These are phyloP conservation scores for Pichia thaimueangensis DNA, from an alignment of 805 yeast species.

Conservation along the genomic window DNA sequence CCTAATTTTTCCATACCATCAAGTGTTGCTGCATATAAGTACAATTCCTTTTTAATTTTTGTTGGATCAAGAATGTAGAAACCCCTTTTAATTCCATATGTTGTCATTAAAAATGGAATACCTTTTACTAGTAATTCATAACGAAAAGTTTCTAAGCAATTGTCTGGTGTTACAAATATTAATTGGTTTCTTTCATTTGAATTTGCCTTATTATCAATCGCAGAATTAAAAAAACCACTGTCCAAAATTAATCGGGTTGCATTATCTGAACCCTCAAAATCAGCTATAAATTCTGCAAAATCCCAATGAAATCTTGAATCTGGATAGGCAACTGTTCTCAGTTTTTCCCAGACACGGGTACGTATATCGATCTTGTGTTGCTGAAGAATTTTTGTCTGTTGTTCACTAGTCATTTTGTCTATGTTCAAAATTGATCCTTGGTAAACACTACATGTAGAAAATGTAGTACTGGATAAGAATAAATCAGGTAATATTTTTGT, in stretches of 20 bases:
- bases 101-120: constrained; percentile 25
- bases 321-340: constrained; percentile 27
- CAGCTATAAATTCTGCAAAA: constrained; percentile 30
- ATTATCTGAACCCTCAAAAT: constrained; percentile 24
- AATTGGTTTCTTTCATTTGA: constrained; percentile 3
- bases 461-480: too few species aligned
- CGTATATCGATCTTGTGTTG: constrained; percentile 24
- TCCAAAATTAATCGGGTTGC: constrained; percentile 18
- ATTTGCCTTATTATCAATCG: not conserved
- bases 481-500: too few species aligned
- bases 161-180: constrained; percentile 28
- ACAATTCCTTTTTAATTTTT: constrained; percentile 17
- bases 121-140: constrained; percentile 21
- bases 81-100: constrained; percentile 27
- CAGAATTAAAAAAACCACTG: constrained; percentile 1
- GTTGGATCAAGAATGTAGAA: constrained; percentile 24
- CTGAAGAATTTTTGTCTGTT: constrained; percentile 11
- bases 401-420: too few species aligned
- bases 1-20: constrained; percentile 28
- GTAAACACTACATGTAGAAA: too few species aligned
- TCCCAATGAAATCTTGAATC: constrained; percentile 27
- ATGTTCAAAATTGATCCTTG: too few species aligned
- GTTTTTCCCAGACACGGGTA: constrained; percentile 23
- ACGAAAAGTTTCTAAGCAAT: constrained; percentile 26
- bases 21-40: constrained; percentile 25